phyloP scores from a whole-genome alignment of 2,329 filamentous ascomycete genomes.

The Thielaviopsis euricoi region DNA sequence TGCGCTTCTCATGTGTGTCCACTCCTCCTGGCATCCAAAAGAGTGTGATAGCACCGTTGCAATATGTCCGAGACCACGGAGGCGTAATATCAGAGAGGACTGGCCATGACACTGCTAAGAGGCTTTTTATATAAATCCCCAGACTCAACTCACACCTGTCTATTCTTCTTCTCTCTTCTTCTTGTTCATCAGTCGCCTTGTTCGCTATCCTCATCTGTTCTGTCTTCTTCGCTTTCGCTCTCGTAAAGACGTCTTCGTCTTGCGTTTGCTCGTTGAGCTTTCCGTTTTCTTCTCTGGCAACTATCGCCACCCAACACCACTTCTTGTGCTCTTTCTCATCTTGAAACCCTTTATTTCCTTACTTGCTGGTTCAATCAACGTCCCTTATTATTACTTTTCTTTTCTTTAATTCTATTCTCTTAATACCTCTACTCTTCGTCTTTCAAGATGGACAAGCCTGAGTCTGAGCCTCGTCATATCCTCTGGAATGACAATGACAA shows the following conservation, averaged over 20 bases:
- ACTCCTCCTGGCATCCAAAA: no score
- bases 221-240: neutral
- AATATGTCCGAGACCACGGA: neutral
- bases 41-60: neutral
- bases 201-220: constrained; percentile 6
- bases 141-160: neutral
- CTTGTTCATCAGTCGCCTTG: neutral
- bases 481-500: constrained; percentile 4
- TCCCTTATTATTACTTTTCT: neutral
- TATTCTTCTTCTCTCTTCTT: neutral
- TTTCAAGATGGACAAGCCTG: constrained; percentile 6
- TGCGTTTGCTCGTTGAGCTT: constrained; percentile 7
- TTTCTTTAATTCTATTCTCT: neutral
- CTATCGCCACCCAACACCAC: neutral
- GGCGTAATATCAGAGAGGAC: neutral
- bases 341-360: neutral
- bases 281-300: neutral
- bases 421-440: neutral
- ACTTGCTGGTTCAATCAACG: neutral
- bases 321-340: neutral
- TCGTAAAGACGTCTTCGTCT: constrained; percentile 10
- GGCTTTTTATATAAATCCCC: neutral
- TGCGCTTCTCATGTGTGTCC: no score
- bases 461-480: constrained; percentile 2
- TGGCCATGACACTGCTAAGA: neutral